These are phyloP conservation scores for Pseudonitzschia multiseries DNA, from an alignment of 108 stramenopile genomes.

Conservation along the genomic window DNA sequence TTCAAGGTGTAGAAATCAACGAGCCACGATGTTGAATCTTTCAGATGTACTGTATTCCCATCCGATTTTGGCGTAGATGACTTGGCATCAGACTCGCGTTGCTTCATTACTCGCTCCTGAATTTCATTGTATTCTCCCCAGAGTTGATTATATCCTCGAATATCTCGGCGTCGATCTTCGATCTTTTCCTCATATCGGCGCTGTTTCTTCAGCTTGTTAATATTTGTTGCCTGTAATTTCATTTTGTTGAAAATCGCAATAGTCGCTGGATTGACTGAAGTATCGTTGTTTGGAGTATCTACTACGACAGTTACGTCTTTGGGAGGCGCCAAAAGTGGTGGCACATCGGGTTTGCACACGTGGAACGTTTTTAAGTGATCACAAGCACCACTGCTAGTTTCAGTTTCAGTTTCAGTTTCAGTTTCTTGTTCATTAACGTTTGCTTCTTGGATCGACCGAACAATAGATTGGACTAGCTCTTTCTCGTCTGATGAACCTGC, in stretches of 20 bases:
- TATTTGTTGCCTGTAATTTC: constrained; percentile 31
- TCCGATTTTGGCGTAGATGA: background rate
- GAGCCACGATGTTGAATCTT: constrained; percentile 14
- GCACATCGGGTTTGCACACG: background rate
- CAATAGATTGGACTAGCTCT: background rate
- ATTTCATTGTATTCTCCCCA: constrained; percentile 42
- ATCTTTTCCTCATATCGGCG: constrained; percentile 27
- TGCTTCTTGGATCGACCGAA: background rate
- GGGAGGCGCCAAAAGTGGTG: constrained; percentile 26
- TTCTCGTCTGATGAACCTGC: background rate
- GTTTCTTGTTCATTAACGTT: too few relatives aligned
- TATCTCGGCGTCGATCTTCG: constrained; percentile 36
- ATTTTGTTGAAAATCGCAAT: constrained; percentile 41
- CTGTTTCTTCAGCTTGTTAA: constrained; percentile 19
- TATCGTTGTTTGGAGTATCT: background rate
- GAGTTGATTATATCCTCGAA: constrained; percentile 27
- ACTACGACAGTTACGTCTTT: constrained; percentile 1
- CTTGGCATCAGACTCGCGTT: background rate
- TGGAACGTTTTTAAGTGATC: background rate
- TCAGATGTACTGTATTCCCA: background rate
- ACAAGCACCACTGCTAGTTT: background rate
- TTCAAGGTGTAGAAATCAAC: constrained; percentile 20
- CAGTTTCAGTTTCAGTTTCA: background rate
- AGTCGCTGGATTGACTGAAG: constrained; percentile 30
- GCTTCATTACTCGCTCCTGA: constrained; percentile 17